These are phyloP conservation scores for Phoma sp. DNA, from an alignment of 2,329 filamentous ascomycete species.

Conservation along the genomic window DNA sequence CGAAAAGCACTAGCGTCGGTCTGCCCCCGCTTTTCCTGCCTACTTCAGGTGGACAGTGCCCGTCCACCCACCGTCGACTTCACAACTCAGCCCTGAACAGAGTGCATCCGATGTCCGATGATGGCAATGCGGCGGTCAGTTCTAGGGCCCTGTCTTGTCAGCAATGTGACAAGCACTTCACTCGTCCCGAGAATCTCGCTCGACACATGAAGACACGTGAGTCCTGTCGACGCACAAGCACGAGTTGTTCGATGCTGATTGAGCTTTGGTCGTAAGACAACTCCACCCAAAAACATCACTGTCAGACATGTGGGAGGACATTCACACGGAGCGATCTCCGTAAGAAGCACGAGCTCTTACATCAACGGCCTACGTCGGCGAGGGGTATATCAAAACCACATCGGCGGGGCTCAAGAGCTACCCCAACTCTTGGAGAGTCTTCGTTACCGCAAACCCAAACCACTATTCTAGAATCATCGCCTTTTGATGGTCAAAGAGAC, in stretches of 20 bases:
- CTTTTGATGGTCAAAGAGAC: background rate
- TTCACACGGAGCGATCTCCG: conserved; percentile 11
- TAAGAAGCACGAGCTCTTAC: conserved; percentile 14
- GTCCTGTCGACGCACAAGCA: background rate
- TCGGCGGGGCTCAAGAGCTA: background rate
- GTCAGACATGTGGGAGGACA: conserved; percentile 1
- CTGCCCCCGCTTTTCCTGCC: too few species aligned
- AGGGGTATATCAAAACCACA: background rate
- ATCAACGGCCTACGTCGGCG: background rate
- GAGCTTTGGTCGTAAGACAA: background rate
- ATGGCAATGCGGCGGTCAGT: background rate
- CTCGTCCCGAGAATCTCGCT: conserved; percentile 12
- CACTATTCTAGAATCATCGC: background rate
- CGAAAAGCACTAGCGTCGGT: too few species aligned
- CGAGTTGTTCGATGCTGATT: background rate
- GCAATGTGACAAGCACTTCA: conserved; percentile 10
- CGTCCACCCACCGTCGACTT: background rate
- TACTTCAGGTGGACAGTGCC: background rate
- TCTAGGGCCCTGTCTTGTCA: background rate
- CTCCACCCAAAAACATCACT: conserved; percentile 3
- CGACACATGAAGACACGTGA: conserved; percentile 15
- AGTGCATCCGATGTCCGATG: background rate
- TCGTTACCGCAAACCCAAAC: background rate
- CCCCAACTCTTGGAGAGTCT: background rate
- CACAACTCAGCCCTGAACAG: background rate